These are phyloP conservation scores for Rutstroemia sydowiana DNA, from an alignment of 2,329 filamentous ascomycete species.

Conservation along the genomic window DNA sequence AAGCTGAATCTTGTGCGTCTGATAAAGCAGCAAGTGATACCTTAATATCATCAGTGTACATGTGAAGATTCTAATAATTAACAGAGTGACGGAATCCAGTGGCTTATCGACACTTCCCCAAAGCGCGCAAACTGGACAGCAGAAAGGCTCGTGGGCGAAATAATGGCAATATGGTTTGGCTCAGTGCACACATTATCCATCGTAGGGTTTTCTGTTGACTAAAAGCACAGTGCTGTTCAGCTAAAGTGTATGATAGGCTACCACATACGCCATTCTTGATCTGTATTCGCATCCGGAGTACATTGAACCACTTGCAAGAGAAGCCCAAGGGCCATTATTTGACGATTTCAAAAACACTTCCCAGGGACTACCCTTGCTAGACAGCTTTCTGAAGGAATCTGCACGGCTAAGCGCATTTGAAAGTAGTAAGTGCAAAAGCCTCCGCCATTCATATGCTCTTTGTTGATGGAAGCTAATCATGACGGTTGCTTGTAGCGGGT, in stretches of 20 bases:
- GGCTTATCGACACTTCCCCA: slow-evolving; percentile 11
- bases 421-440: slow-evolving; percentile 1
- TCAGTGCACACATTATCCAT: slow-evolving; percentile 9
- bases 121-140: slow-evolving; percentile 4
- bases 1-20: no score
- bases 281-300: slow-evolving; percentile 16
- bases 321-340: slow-evolving; percentile 12
- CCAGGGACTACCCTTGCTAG: slow-evolving; percentile 24
- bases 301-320: slow-evolving; percentile 21
- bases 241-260: slow-evolving; percentile 17
- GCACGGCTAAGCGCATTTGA: slow-evolving; percentile 20
- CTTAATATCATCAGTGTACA: no score
- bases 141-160: slow-evolving; percentile 8
- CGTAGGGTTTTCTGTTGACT: background rate
- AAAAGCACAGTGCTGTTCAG: no score
- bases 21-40: no score
- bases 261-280: slow-evolving; percentile 25
- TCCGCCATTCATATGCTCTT: background rate
- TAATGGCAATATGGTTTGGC: slow-evolving; percentile 15
- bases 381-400: slow-evolving; percentile 29
- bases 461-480: background rate
- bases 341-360: slow-evolving; percentile 17
- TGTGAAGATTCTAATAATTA: no score
- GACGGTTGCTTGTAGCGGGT: slow-evolving; percentile 7
- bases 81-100: slow-evolving; percentile 12